These are phyloP conservation scores for Monilinia fructigena DNA, from an alignment of 2,329 filamentous ascomycete genomes.

Conservation along the genomic window DNA sequence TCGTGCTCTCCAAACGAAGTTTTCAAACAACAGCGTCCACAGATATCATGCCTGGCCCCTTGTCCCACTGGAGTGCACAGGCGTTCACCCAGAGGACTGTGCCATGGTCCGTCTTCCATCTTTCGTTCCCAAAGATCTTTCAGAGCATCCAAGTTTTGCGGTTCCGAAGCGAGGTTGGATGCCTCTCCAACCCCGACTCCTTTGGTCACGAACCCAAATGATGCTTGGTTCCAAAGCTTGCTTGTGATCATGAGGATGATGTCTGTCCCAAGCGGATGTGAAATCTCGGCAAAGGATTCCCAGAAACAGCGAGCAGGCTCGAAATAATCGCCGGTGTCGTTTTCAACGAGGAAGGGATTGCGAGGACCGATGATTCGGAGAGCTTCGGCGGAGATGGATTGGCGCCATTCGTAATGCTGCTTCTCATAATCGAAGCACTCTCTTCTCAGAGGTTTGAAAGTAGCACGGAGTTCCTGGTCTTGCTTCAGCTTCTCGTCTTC, in stretches of 20 bases:
- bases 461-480: neutral
- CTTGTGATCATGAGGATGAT: neutral
- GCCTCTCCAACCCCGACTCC: neutral
- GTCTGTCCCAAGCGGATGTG: neutral
- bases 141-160: neutral
- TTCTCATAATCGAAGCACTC: neutral
- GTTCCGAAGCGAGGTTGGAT: no score
- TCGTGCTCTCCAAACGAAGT: neutral
- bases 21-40: conserved; percentile 2
- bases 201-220: neutral
- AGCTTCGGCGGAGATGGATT: neutral
- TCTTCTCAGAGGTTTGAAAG: neutral
- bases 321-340: neutral
- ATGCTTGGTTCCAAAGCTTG: conserved; percentile 3
- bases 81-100: neutral
- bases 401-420: neutral
- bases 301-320: neutral
- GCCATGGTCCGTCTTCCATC: neutral
- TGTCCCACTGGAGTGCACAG: neutral
- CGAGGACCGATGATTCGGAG: neutral
- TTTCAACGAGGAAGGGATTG: neutral
- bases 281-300: neutral
- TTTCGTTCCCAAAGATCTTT: neutral
- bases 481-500: neutral
- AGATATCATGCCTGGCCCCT: neutral